Base-by-base conservation (phyloP, 805 yeast species). In the Saccharomycopsis javanensis region DNA sequence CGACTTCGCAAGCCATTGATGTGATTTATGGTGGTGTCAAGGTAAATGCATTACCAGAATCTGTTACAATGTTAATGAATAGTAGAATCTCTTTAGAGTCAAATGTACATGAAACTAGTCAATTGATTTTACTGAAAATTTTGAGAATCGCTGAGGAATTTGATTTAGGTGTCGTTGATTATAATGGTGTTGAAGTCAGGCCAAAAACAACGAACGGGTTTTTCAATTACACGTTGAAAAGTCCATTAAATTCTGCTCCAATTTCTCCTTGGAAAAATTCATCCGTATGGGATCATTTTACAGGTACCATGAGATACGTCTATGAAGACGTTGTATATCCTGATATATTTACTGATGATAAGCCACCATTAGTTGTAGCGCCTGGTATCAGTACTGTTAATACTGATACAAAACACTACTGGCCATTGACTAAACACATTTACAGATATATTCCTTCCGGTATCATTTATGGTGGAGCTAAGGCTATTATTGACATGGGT, bases 11-110 rank as follows among this genome's bases (percentile, higher is more conserved):
- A 68, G 86, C 92, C 0, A 74, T 79, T 51, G 89, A 84, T 64
- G 75, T 83, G 30, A 74, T 88, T 58, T 64, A 70, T 15, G 94
- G 94, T 31, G 96, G 95, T 50, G 78, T 82, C 57, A 87, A 87
- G 69, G 75, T 83, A 27, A 87, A 88, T 65, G 89, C 94, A 0
- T 71, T 87, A 52, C 95, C 96, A 2, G 92, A 86, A 66, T 69
- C 73, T 18, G 79, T 79, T 2, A 68, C 70, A 33, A 72, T 82
- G 50, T 65, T 75, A 35, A 73, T 84, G 51, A 86, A 88, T 68
- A 85, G 85, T 64, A 75, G 95, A 65, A 74, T 86, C 57, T 77
- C 80, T 16, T 70, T 81, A 48, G 88, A 82, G 60, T 76, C 83
- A 15, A 70, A 75, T 28, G 73, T 78, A 1, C 69, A 71, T 3